Base-by-base conservation (phyloP, 2,329 filamentous ascomycete species). In the Neurospora sp. region DNA sequence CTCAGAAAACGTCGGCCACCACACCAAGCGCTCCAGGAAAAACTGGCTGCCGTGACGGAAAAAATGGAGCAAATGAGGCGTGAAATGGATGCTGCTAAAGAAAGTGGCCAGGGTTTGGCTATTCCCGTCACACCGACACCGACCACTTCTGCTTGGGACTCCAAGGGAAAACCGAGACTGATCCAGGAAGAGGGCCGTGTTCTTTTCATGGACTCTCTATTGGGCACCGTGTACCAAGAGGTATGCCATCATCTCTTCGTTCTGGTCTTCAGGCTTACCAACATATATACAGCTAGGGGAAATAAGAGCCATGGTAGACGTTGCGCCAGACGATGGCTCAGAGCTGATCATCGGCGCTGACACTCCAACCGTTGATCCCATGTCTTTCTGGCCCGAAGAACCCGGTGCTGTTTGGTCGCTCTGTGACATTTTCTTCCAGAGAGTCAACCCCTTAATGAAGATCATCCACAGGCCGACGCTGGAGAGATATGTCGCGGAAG, bases 361-460 rank as follows among this genome's bases (percentile, higher is more conserved):
- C 38, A 78, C 80, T 1, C 75, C 74, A 3, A 76, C 78, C 6
- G 76, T 78, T 33, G 82, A 78, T 65, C 74, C 81, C 15, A 82
- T 85, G 68, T 82, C 84, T 15, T 80, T 91, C 76, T 89, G 91
- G 74, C 91, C 92, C 0, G 82, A 87, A 4, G 82, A 87, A 4
- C 85, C 88, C 0, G 84, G 87, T 12, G 87, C 92, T 40, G 86
- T 91, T 36, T 89, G 92, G 75, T 84, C 85, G 67, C 83, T 95
- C 5, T 95, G 92, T 92, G 89, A 93, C 77, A 82, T 88, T 8
- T 93, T 90, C 73, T 81, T 93, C 6, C 88, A 92, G 67, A 89
- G 92, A 71, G 88, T 94, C 69, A 91, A 94, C 74, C 91, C 91
- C 0, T 78, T 93, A 66, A 87, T 88, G 73, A 94, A 93, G 77